Conservation (phyloP, 768 basidiomycete species). For the Pleurotus cornucopiae region DNA sequence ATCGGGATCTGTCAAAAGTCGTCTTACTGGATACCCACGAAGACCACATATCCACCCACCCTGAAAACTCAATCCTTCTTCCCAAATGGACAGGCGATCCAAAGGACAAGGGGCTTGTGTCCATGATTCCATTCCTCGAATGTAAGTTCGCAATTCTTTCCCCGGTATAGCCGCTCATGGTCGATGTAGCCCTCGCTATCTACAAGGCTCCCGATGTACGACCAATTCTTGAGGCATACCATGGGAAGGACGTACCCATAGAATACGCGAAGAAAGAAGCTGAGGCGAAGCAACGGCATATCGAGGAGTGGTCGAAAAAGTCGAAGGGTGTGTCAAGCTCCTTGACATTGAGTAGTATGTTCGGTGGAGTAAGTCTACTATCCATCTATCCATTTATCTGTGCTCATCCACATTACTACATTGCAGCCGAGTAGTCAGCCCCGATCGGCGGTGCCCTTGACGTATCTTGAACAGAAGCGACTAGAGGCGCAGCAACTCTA, state of each 20-base stretch:
- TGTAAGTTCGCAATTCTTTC: constrained; percentile 41
- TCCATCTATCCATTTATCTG: not conserved
- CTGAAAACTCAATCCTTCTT: constrained; percentile 83
- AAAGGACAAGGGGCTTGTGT: constrained; percentile 67
- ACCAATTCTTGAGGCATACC: constrained; percentile 79
- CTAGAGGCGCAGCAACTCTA: constrained; percentile 48
- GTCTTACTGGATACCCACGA: constrained; percentile 81
- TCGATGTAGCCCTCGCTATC: constrained; percentile 78
- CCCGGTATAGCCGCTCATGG: not conserved
- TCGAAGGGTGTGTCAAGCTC: constrained; percentile 23
- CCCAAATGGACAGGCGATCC: constrained; percentile 84
- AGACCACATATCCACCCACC: constrained; percentile 74
- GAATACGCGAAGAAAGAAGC: constrained; percentile 90
- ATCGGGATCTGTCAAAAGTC: constrained; percentile 89
- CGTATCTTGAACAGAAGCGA: constrained; percentile 52
- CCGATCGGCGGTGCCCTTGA: constrained; percentile 31
- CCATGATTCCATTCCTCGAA: constrained; percentile 97
- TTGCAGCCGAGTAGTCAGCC: not conserved
- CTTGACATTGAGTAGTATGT: constrained; percentile 32
- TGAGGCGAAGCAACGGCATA: constrained; percentile 69
- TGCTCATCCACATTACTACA: not conserved
- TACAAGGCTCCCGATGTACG: constrained; percentile 86
- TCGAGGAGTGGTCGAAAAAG: constrained; percentile 77
- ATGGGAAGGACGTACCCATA: constrained; percentile 81
- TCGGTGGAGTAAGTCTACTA: constrained; percentile 30